A percentile compares a stretch with the other conserved stretches of the same genome.
Evolutionary conservation across 305 asterid genomes (phyloP).

Genomic region (Plantago lanceolata): DNA sequence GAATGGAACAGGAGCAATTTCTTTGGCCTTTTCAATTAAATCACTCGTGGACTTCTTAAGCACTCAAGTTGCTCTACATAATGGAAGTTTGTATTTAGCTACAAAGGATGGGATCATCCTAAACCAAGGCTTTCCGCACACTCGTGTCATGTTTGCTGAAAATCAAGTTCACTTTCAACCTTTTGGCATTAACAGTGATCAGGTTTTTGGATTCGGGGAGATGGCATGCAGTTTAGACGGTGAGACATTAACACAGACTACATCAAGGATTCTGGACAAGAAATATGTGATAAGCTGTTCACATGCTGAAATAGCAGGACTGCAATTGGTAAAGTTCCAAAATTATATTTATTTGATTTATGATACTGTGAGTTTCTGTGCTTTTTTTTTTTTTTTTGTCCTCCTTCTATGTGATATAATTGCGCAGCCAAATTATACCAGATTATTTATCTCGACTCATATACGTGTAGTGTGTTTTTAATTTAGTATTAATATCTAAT

Average conservation of each 20-base stretch:
- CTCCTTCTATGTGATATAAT: too few relatives aligned
- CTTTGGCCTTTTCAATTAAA: constrained; percentile 33
- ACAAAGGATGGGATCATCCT: constrained; percentile 41
- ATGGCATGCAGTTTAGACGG: constrained; percentile 27
- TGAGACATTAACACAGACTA: constrained; percentile 4
- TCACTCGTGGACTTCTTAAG: constrained; percentile 28
- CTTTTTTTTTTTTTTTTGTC: not conserved
- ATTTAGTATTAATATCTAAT: too few relatives aligned
- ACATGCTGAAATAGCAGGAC: constrained; percentile 37
- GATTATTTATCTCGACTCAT: not conserved
- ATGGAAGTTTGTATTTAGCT: constrained; percentile 39
- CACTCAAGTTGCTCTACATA: constrained; percentile 17
- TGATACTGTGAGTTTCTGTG: not conserved
- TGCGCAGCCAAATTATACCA: not conserved
- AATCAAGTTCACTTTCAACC: constrained; percentile 26
- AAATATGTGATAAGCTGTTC: constrained; percentile 38
- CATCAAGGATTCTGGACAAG: constrained; percentile 29
- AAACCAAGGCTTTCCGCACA: constrained; percentile 30
- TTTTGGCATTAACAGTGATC: constrained; percentile 21
- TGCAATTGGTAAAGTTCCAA: constrained; percentile 38
- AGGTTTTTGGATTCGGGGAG: constrained; percentile 24
- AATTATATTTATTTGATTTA: not conserved
- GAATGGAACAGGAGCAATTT: constrained; percentile 30
- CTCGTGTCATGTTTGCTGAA: constrained; percentile 24
- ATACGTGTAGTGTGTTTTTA: not conserved